Conservation (phyloP, 2,329 filamentous ascomycete genomes). For the Colletotrichum shisoi region DNA sequence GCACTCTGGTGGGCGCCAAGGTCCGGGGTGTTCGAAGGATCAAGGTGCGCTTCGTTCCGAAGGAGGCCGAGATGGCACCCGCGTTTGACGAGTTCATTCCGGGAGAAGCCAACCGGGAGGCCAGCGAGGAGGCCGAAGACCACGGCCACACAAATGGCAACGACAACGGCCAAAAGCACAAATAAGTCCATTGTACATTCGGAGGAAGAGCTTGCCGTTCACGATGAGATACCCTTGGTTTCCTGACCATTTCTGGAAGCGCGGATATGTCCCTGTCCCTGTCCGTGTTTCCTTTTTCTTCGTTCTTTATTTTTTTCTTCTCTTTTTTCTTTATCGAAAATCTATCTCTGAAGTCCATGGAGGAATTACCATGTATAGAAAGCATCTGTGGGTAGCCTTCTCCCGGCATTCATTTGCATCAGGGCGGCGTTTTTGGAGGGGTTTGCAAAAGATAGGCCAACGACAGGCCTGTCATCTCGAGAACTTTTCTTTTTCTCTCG, state of each 20-base stretch:
- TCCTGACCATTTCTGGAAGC: slow-evolving; percentile 28
- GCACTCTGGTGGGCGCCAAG: slow-evolving; percentile 75
- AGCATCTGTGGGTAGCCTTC: slow-evolving; percentile 22
- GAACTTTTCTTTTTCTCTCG: slow-evolving; percentile 20
- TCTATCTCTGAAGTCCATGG: too few species aligned
- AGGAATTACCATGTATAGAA: slow-evolving; percentile 21
- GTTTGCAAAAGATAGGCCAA: slow-evolving; percentile 29
- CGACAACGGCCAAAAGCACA: slow-evolving; percentile 45
- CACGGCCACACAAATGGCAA: slow-evolving; percentile 51
- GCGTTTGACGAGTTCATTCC: slow-evolving; percentile 81
- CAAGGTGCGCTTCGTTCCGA: slow-evolving; percentile 81
- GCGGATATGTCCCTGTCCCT: slow-evolving; percentile 10
- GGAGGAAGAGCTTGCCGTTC: slow-evolving; percentile 34
- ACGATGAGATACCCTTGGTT: slow-evolving; percentile 39
- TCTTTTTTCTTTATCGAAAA: background rate
- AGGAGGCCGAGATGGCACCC: slow-evolving; percentile 62
- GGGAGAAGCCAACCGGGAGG: slow-evolving; percentile 70
- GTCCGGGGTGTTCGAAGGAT: slow-evolving; percentile 86
- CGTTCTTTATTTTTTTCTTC: background rate
- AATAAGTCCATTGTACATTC: slow-evolving; percentile 35
- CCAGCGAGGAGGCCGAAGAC: slow-evolving; percentile 61
- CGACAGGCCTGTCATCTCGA: slow-evolving; percentile 25
- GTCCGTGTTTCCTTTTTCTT: slow-evolving; percentile 7
- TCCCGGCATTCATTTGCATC: slow-evolving; percentile 34
- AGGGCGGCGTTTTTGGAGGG: slow-evolving; percentile 34